phyloP scores from a whole-genome alignment of 441 rosid genomes.

The Adansonia madagascariensis region DNA sequence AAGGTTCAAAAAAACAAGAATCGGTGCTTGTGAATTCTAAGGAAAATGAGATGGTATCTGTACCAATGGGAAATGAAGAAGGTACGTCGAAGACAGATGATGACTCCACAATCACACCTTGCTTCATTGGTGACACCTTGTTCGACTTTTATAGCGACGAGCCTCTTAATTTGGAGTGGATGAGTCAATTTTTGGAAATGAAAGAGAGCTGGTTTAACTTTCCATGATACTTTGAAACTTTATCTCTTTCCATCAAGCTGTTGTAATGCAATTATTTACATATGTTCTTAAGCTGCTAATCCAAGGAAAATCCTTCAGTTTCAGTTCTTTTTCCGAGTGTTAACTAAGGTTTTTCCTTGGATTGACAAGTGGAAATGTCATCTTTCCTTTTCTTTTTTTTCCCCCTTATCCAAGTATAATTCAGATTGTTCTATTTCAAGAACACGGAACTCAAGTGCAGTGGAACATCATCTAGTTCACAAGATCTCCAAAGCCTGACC shows the following conservation, averaged over 20 bases:
- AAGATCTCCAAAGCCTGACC: too few species aligned
- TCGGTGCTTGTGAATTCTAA: background rate
- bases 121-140: constrained; percentile 17
- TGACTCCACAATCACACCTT: background rate
- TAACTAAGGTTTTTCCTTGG: constrained; percentile 1
- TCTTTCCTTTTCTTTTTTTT: too few species aligned
- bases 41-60: background rate
- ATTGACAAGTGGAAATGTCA: constrained; percentile 6
- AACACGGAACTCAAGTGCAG: too few species aligned
- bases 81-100: constrained; percentile 22
- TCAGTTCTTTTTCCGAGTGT: background rate
- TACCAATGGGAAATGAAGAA: constrained; percentile 13
- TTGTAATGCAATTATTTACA: background rate
- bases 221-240: constrained; percentile 7
- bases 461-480: too few species aligned
- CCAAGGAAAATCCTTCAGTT: constrained; percentile 18
- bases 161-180: constrained; percentile 45
- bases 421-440: constrained; percentile 4
- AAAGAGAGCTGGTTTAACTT: constrained; percentile 39
- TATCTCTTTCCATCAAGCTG: background rate
- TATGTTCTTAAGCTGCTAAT: background rate
- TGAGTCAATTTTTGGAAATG: constrained; percentile 41
- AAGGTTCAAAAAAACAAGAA: constrained; percentile 10
- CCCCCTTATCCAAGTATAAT: background rate
- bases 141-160: constrained; percentile 29